phyloP scores from a whole-genome alignment of 495 filamentous ascomycete genomes.

The Xylaria longipes region DNA sequence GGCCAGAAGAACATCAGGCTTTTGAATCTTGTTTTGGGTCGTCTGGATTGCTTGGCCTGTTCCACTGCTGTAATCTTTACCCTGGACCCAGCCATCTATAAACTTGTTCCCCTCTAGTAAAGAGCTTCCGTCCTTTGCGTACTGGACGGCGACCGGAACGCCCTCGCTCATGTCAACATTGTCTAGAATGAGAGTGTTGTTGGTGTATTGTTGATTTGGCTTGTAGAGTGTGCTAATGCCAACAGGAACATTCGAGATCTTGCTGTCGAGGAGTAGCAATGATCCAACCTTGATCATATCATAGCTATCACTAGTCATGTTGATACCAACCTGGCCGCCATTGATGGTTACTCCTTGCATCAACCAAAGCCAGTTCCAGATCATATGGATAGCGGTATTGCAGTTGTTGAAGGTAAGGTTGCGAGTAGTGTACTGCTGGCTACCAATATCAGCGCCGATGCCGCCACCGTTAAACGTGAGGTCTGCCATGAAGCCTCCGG shows the following conservation, averaged over 20 bases:
- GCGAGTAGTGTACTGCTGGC: conserved; percentile 93
- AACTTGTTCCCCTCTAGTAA: conserved; percentile 76
- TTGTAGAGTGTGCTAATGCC: conserved; percentile 78
- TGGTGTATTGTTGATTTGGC: conserved; percentile 66
- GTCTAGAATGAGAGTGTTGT: conserved; percentile 81
- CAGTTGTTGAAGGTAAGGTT: conserved; percentile 91
- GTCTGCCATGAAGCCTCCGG: conserved; percentile 87
- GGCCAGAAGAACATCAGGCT: conserved; percentile 65
- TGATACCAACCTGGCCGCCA: conserved; percentile 79
- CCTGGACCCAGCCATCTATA: conserved; percentile 76
- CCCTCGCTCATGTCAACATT: conserved; percentile 76
- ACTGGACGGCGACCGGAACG: conserved; percentile 57
- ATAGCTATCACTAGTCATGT: conserved; percentile 73
- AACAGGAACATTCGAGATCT: conserved; percentile 72
- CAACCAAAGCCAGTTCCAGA: conserved; percentile 95
- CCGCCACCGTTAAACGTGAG: conserved; percentile 86
- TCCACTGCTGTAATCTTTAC: conserved; percentile 65
- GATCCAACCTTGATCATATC: conserved; percentile 76
- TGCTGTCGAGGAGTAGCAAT: conserved; percentile 80
- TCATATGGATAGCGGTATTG: conserved; percentile 88
- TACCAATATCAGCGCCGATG: conserved; percentile 85
- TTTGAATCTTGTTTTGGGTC: conserved; percentile 53
- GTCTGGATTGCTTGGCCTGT: conserved; percentile 57
- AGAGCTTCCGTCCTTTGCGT: conserved; percentile 61
- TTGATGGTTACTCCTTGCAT: conserved; percentile 83